Percentiles rank a stretch among this genome's conserved stretches.
phyloP scores from a whole-genome alignment of 2,329 filamentous ascomycete genomes.

The Orbilia blumenaviensis region DNA sequence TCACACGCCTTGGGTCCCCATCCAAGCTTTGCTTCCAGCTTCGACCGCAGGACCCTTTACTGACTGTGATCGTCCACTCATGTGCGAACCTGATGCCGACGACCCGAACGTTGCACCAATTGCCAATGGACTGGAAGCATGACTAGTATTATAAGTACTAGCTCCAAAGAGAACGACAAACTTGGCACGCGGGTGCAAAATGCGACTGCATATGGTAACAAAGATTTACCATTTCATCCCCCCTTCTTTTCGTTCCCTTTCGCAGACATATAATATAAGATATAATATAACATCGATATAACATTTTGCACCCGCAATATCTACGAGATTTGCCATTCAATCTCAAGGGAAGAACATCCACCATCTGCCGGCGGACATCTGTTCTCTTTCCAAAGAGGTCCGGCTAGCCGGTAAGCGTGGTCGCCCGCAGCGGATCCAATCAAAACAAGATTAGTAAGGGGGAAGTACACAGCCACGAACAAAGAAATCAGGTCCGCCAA shows the following conservation, averaged over 20 bases:
- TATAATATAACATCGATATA: neutral
- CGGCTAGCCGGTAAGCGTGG: neutral
- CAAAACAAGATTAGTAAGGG: slow-evolving; percentile 39
- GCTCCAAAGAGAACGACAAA: too few species aligned
- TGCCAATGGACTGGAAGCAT: neutral
- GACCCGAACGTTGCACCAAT: neutral
- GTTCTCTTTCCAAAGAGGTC: neutral
- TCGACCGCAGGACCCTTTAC: neutral
- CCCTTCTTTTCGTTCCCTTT: too few species aligned
- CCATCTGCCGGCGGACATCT: slow-evolving; percentile 2
- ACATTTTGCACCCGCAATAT: too few species aligned
- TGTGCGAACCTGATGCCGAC: slow-evolving; percentile 17
- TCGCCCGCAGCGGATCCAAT: slow-evolving; percentile 10
- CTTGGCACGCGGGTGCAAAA: neutral
- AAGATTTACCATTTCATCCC: too few species aligned
- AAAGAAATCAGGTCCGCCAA: neutral
- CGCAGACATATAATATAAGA: too few species aligned
- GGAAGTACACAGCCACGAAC: slow-evolving; percentile 24
- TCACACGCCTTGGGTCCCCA: too few species aligned
- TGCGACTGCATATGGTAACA: too few species aligned
- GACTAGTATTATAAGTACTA: too few species aligned
- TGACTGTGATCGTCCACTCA: neutral
- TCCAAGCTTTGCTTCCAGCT: neutral
- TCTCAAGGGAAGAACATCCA: neutral
- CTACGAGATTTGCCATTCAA: too few species aligned